Evolutionary conservation across 2,329 filamentous ascomycete species (phyloP), one percentile per base, ranked within the genome.

Genomic region (Ascochyta rabiei): DNA sequence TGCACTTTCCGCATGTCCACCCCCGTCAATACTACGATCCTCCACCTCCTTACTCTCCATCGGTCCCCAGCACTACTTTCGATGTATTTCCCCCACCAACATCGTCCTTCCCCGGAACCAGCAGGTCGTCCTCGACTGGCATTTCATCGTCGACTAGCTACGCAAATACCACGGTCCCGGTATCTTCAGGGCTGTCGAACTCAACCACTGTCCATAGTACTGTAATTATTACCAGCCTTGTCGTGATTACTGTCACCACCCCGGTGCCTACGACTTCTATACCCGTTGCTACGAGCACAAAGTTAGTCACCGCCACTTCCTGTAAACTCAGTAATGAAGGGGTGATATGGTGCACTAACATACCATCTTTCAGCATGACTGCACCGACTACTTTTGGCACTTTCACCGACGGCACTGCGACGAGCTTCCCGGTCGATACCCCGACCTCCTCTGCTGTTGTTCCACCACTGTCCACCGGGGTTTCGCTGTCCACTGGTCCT

Each of bases 11-110:
- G 15, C 60, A 57, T 43, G 57, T 62, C 33, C 54, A 56, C n/a
- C 61, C 61, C 16, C 61, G 65, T 13, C 53, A 56, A 24, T 55
- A 64, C 39, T 66, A 69, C 39, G 38, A 53, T 12, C 54, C 60
- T 8, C 61, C 66, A 24, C 64, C 63, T 15, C 43, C 58, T 30
- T 52, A 61, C 48, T 63, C 46, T 42, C 34, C 40, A 8, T 52
- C 60, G 4, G 41, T 54, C 15, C 48, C 56, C 7, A 43, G 49
- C 15, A 61, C 50, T 44, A 60, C 48, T 7, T 55, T 31, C 4
- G 43, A 44, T 21, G 48, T 41, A 6, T n/a, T 53, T 45, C 57
- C 15, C 52, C 39, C 16, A 39, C 7, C 47, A 48, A 31, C 48
- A 31, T 28, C 56, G 45, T 24, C 58, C 43, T 43, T 48, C 12